Evolutionary conservation across 306 rosid genomes (phyloP).

Genomic region (Lablab purpureus): DNA sequence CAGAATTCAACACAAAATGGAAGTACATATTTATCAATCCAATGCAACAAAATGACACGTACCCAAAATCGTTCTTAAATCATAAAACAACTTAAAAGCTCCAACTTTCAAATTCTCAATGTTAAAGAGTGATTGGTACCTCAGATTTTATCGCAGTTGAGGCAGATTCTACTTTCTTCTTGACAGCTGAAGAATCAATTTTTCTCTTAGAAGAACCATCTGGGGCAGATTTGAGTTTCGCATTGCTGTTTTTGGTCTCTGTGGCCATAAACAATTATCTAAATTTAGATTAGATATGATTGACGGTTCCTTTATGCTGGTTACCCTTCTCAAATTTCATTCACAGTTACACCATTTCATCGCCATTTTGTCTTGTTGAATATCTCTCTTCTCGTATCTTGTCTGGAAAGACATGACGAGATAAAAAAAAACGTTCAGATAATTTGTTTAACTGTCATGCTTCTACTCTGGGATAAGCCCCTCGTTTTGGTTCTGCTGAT

Average conservation of each 20-base stretch:
- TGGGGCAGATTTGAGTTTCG: conserved; percentile 61
- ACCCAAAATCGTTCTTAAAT: neutral
- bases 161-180: conserved; percentile 63
- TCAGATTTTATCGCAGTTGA: conserved; percentile 60
- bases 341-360: conserved; percentile 27
- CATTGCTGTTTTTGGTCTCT: conserved; percentile 49
- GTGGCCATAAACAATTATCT: conserved; percentile 58
- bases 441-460: conserved; percentile 24
- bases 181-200: conserved; percentile 52
- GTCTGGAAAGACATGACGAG: neutral
- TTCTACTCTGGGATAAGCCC: neutral
- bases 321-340: neutral
- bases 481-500: neutral
- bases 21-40: neutral
- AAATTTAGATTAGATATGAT: conserved; percentile 48
- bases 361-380: conserved; percentile 1
- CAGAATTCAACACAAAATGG: conserved; percentile 28
- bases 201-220: conserved; percentile 68
- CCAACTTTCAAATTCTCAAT: neutral
- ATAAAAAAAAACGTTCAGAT: conserved; percentile 5
- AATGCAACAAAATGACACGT: neutral
- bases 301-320: conserved; percentile 24
- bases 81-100: conserved; percentile 4
- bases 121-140: conserved; percentile 52
- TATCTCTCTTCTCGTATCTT: neutral